A percentile compares a stretch with the other conserved stretches of the same genome.
Conservation (phyloP, 345 rosid genomes). For the Raphanus sativus region DNA sequence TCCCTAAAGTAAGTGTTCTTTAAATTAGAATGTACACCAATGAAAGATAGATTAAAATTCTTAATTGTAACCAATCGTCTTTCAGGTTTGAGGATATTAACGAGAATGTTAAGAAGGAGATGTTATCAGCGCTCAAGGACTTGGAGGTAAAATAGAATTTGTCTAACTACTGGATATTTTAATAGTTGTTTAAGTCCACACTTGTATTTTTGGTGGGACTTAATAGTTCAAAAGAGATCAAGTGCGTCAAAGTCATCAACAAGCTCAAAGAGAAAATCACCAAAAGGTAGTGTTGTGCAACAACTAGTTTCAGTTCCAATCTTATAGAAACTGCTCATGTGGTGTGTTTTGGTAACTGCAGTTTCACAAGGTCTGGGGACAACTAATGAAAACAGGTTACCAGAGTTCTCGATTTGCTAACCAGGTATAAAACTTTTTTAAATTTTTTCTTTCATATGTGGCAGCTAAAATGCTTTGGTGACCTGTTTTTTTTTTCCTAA, state of each 20-base stretch:
- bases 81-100: slow-evolving; percentile 57
- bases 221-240: slow-evolving; percentile 52
- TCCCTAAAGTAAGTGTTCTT: slow-evolving; percentile 64
- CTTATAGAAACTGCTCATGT: neutral
- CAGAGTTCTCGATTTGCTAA: slow-evolving; percentile 99
- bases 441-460: neutral
- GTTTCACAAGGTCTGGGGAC: slow-evolving; percentile 99
- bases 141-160: slow-evolving; percentile 56
- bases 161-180: neutral
- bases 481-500: slow-evolving; percentile 11
- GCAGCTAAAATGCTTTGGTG: neutral
- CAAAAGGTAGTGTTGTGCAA: slow-evolving; percentile 51
- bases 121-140: slow-evolving; percentile 42
- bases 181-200: neutral
- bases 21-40: neutral
- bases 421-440: slow-evolving; percentile 51
- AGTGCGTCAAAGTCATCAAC: slow-evolving; percentile 63
- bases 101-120: slow-evolving; percentile 49
- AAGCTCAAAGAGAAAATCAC: slow-evolving; percentile 72
- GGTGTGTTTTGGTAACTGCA: slow-evolving; percentile 26
- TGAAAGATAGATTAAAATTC: neutral
- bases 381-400: slow-evolving; percentile 97
- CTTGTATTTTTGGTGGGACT: slow-evolving; percentile 23
- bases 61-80: neutral
- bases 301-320: neutral